Base-by-base conservation (phyloP, 257 asterid genomes). In the Solanum virginianum region DNA sequence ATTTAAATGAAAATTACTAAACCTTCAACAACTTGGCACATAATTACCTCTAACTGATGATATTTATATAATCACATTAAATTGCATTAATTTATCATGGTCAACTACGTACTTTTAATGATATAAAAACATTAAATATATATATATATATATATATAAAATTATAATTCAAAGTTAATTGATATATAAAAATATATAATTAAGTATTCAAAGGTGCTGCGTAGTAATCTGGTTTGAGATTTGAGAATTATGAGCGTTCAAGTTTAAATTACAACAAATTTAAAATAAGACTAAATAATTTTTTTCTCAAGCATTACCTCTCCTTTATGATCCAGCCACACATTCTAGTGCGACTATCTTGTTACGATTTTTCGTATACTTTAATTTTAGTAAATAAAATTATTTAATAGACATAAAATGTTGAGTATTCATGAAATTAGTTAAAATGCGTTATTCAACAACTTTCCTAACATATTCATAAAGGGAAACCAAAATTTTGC, bases 141-240 rank as follows among this genome's bases (percentile, higher is more conserved):
- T 59, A 59, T 3, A 4, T 26, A 20, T 59, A 59, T 59, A 8
- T 59, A 59, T 3, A 4, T 26, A 32, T 0, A 8, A 59, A n/a
- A 59, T 60, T n/a, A n/a, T n/a, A 60, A 63, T 26, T 60, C 36
- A 62, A 8, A 24, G 1, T 1, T 63, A 63, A 63, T 0, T 63
- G 1, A 4, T 13, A 26, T 6, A 24, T 0, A 63, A 12, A 63
- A 24, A 6, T 12, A 24, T 12, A 24, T 0, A 1, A 36, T 4
- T 36, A 36, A 4, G 6, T 13, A 26, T 1, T 13, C 1, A 0
- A 26, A 2, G 1, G 18, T 24, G 10, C 6, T 2, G 12, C 2
- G 2, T 0, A 10, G 0, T 13, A 1, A 13, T 65, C 1, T 6
- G 6, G 0, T 0, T 24, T 2, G 1, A 12, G 0, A 3, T 0